Conservation (phyloP, 257 asterid species). For the Fraxinus anomala region DNA sequence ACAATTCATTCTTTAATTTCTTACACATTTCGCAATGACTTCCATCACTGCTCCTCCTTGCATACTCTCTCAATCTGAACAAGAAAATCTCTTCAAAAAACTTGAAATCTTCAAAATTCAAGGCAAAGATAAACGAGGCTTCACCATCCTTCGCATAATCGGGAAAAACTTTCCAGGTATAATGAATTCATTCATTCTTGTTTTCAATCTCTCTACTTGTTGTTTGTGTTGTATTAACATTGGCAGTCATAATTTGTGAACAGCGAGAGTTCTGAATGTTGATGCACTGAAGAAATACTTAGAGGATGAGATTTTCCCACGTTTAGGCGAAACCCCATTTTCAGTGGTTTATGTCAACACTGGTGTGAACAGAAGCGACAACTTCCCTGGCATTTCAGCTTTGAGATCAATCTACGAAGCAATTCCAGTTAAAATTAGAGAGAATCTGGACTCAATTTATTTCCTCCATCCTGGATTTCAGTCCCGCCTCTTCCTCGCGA, state of each 20-base stretch:
- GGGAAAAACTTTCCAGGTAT: slow-evolving; percentile 76
- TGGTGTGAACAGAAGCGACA: slow-evolving; percentile 51
- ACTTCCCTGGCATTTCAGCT: slow-evolving; percentile 69
- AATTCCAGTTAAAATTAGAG: slow-evolving; percentile 47
- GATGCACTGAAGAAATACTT: slow-evolving; percentile 58
- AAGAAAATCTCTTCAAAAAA: slow-evolving; percentile 50
- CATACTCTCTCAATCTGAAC: slow-evolving; percentile 46
- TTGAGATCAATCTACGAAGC: slow-evolving; percentile 54
- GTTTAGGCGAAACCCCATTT: slow-evolving; percentile 46
- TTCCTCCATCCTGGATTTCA: slow-evolving; percentile 82
- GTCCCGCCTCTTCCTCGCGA: slow-evolving; percentile 76
- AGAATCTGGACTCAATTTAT: slow-evolving; percentile 53
- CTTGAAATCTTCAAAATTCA: slow-evolving; percentile 67
- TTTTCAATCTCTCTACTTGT: neutral
- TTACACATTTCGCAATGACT: slow-evolving; percentile 29
- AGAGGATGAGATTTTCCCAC: slow-evolving; percentile 55
- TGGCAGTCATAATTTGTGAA: neutral
- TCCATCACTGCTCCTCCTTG: slow-evolving; percentile 19
- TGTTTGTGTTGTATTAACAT: neutral
- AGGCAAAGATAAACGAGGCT: slow-evolving; percentile 71
- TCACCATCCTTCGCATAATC: slow-evolving; percentile 58
- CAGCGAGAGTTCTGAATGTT: slow-evolving; percentile 52
- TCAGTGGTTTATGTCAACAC: slow-evolving; percentile 74
- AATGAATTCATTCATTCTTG: slow-evolving; percentile 8
- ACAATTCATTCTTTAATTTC: neutral